These are phyloP conservation scores for Phylloporus sp. DNA, from an alignment of 768 basidiomycete genomes.

Conservation along the genomic window DNA sequence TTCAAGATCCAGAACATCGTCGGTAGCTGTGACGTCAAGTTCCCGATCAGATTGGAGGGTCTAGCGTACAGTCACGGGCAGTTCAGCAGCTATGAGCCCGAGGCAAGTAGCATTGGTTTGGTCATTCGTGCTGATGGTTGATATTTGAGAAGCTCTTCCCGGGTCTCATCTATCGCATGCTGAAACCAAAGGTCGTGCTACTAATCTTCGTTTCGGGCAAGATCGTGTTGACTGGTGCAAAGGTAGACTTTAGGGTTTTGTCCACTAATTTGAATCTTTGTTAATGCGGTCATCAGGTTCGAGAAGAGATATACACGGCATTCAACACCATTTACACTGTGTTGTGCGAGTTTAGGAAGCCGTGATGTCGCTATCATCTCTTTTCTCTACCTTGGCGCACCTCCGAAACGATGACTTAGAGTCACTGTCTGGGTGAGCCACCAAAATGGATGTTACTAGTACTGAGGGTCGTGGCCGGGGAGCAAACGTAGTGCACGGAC, in stretches of 20 bases:
- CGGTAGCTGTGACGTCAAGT: constrained; percentile 96
- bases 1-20: constrained; percentile 99
- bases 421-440: background rate
- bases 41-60: constrained; percentile 96
- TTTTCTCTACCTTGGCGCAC: background rate
- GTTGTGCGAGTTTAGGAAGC: constrained; percentile 91
- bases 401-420: background rate
- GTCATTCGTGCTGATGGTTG: background rate
- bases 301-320: constrained; percentile 98
- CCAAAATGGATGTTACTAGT: constrained; percentile 22
- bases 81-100: constrained; percentile 96
- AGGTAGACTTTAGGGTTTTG: constrained; percentile 53
- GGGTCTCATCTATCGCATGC: constrained; percentile 98
- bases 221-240: constrained; percentile 97
- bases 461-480: constrained; percentile 28
- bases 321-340: constrained; percentile 99
- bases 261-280: constrained; percentile 22
- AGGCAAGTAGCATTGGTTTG: constrained; percentile 51
- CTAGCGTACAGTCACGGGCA: constrained; percentile 96
- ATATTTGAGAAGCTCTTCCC: constrained; percentile 75
- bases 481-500: constrained; percentile 36
- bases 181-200: constrained; percentile 98
- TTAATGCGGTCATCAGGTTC: constrained; percentile 63
- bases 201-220: constrained; percentile 99
- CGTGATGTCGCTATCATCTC: constrained; percentile 32